Percentiles rank a stretch among this genome's conserved stretches.
Evolutionary conservation across 2,329 filamentous ascomycete genomes (phyloP).

Genomic region (Colletotrichum incanum): DNA sequence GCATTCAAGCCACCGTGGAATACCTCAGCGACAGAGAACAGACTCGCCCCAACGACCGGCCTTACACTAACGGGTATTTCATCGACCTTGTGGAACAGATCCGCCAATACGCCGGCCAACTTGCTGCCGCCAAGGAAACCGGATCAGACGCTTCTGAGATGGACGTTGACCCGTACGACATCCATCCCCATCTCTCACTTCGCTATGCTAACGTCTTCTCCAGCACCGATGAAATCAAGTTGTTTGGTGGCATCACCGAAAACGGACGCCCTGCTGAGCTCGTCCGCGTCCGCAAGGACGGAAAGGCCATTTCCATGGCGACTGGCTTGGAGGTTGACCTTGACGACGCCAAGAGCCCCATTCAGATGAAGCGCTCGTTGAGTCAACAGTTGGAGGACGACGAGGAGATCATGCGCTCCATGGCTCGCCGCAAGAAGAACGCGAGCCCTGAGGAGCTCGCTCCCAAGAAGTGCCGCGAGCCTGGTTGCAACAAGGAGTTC

Average conservation of each 20-base stretch:
- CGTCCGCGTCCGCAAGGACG: conserved; percentile 85
- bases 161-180: conserved; percentile 72
- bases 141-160: conserved; percentile 71
- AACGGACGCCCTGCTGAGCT: conserved; percentile 89
- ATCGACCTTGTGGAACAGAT: conserved; percentile 97
- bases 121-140: conserved; percentile 81
- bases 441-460: conserved; percentile 87
- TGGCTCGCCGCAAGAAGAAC: conserved; percentile 96
- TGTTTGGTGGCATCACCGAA: conserved; percentile 85
- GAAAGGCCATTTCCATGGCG: conserved; percentile 83
- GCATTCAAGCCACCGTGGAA: conserved; percentile 90
- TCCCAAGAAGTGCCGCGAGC: conserved; percentile 82
- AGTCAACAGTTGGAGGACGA: conserved; percentile 83
- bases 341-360: conserved; percentile 62
- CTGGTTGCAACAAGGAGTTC: conserved; percentile 90
- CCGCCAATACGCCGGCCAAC: conserved; percentile 87
- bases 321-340: conserved; percentile 77
- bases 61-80: conserved; percentile 97
- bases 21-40: conserved; percentile 90
- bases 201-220: conserved; percentile 19
- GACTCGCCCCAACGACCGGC: conserved; percentile 85
- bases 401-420: conserved; percentile 88
- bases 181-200: conserved; percentile 16
- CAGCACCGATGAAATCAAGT: conserved; percentile 78
- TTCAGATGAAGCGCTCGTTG: conserved; percentile 76